These are phyloP conservation scores for Dactylonectria macrodidyma DNA, from an alignment of 2,329 filamentous ascomycete species.

Conservation along the genomic window DNA sequence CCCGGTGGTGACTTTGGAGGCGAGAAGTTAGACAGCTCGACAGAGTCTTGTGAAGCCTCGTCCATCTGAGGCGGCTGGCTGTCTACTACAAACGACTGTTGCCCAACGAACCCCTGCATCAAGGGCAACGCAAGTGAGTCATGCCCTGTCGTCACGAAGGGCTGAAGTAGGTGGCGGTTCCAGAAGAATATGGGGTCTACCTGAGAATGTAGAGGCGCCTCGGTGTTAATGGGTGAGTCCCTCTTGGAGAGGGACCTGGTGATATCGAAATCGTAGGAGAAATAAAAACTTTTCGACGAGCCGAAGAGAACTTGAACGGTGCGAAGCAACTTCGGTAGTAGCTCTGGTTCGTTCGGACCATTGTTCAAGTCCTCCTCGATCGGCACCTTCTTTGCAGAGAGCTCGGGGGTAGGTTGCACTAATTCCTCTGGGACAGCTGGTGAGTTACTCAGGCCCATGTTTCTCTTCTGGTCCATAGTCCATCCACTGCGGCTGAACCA, in stretches of 20 bases:
- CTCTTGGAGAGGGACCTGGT: slow-evolving; percentile 73
- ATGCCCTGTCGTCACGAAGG: slow-evolving; percentile 82
- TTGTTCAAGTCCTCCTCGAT: slow-evolving; percentile 57
- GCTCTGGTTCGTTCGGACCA: slow-evolving; percentile 53
- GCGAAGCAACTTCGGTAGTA: slow-evolving; percentile 88
- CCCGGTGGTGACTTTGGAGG: slow-evolving; percentile 46
- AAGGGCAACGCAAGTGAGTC: slow-evolving; percentile 83
- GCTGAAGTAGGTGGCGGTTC: slow-evolving; percentile 83
- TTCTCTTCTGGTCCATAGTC: slow-evolving; percentile 79
- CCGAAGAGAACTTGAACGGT: slow-evolving; percentile 90
- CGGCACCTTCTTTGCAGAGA: slow-evolving; percentile 49
- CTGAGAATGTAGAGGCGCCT: slow-evolving; percentile 74
- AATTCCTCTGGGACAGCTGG: slow-evolving; percentile 37
- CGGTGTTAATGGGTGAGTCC: slow-evolving; percentile 36
- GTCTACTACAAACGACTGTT: slow-evolving; percentile 84
- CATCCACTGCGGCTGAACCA: slow-evolving; percentile 94
- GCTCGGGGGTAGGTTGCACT: slow-evolving; percentile 29
- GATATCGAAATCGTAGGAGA: slow-evolving; percentile 94
- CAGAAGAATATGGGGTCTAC: slow-evolving; percentile 91
- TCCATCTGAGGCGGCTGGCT: slow-evolving; percentile 70
- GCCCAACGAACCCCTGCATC: slow-evolving; percentile 95
- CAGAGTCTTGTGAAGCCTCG: slow-evolving; percentile 59
- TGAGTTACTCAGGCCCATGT: slow-evolving; percentile 75
- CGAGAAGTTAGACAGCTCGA: slow-evolving; percentile 61
- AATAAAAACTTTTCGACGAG: slow-evolving; percentile 89